A percentile compares a stretch with the other conserved stretches of the same genome.
phyloP scores from a whole-genome alignment of 1,284 basidiomycete genomes.

The Sanguinoderma infundibulare region DNA sequence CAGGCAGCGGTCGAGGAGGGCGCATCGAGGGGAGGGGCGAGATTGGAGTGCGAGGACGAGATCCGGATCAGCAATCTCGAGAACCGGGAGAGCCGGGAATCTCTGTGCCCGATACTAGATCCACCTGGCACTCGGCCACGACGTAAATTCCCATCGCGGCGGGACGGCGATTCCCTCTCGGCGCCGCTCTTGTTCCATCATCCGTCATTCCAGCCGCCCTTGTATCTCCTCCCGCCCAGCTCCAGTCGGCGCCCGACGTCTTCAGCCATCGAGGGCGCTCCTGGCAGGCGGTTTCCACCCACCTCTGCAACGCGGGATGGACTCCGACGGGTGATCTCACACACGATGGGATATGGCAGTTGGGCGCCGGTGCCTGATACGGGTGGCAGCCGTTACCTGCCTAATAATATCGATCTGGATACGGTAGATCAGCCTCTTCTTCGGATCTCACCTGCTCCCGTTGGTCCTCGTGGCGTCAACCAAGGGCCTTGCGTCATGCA shows the following conservation, averaged over 20 bases:
- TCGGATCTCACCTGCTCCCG: constrained; percentile 24
- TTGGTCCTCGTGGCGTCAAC: constrained; percentile 4
- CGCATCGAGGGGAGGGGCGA: constrained; percentile 13
- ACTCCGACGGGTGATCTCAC: constrained; percentile 11
- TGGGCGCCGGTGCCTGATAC: constrained; percentile 28
- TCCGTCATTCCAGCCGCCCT: constrained; percentile 18
- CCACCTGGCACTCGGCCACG: constrained; percentile 20
- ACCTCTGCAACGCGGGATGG: constrained; percentile 10
- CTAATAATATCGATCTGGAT: constrained; percentile 30
- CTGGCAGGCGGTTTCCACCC: neutral
- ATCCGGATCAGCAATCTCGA: constrained; percentile 37
- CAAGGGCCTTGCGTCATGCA: constrained; percentile 10
- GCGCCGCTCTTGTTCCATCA: constrained; percentile 28
- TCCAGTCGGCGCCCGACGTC: neutral
- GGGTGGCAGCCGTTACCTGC: constrained; percentile 15
- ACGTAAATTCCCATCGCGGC: constrained; percentile 35
- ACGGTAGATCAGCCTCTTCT: constrained; percentile 27
- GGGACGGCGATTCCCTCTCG: constrained; percentile 35
- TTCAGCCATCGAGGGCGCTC: neutral
- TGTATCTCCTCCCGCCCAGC: neutral
- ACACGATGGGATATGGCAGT: constrained; percentile 21
- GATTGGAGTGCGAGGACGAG: constrained; percentile 26
- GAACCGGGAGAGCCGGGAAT: constrained; percentile 36
- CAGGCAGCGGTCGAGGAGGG: constrained; percentile 4
- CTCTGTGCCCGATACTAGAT: constrained; percentile 37